A percentile compares a stretch with the other conserved stretches of the same genome.
Evolutionary conservation across 768 basidiomycete species (phyloP).

Genomic region (Suillus weaverae): DNA sequence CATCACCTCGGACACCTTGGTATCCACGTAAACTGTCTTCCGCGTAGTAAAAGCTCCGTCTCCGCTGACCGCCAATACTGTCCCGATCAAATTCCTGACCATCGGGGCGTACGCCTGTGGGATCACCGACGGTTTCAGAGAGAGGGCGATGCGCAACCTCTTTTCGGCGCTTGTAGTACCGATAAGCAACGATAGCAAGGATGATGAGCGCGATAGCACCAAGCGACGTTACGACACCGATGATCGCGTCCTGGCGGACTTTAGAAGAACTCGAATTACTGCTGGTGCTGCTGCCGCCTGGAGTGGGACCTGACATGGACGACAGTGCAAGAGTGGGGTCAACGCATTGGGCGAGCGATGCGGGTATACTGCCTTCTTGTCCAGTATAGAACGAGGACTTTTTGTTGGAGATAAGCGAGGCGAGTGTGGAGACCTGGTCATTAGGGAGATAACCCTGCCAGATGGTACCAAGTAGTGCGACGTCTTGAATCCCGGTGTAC

Average conservation of each 20-base stretch:
- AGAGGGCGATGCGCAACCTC: constrained; percentile 73
- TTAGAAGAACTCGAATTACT: constrained; percentile 29
- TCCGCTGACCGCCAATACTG: constrained; percentile 66
- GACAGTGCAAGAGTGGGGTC: constrained; percentile 64
- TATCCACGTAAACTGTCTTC: constrained; percentile 77
- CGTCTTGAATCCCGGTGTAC: constrained; percentile 52
- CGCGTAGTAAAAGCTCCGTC: constrained; percentile 83
- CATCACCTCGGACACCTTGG: constrained; percentile 39
- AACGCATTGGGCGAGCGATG: constrained; percentile 64
- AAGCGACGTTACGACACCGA: constrained; percentile 84
- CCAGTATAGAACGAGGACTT: constrained; percentile 67
- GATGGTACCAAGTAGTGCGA: constrained; percentile 57
- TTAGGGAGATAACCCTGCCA: constrained; percentile 72
- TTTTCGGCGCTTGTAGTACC: constrained; percentile 63
- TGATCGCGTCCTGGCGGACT: constrained; percentile 79
- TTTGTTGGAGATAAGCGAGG: constrained; percentile 59
- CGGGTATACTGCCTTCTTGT: constrained; percentile 43
- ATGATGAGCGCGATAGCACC: constrained; percentile 77
- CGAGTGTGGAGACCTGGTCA: constrained; percentile 55
- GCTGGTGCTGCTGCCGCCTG: constrained; percentile 21
- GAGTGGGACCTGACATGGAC: constrained; percentile 42
- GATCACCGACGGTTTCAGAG: constrained; percentile 45
- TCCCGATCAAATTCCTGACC: constrained; percentile 81
- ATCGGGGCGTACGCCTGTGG: constrained; percentile 50
- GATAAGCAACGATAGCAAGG: constrained; percentile 69